Conservation (phyloP, 495 filamentous ascomycete genomes). For the Trichoderma reesei region DNA sequence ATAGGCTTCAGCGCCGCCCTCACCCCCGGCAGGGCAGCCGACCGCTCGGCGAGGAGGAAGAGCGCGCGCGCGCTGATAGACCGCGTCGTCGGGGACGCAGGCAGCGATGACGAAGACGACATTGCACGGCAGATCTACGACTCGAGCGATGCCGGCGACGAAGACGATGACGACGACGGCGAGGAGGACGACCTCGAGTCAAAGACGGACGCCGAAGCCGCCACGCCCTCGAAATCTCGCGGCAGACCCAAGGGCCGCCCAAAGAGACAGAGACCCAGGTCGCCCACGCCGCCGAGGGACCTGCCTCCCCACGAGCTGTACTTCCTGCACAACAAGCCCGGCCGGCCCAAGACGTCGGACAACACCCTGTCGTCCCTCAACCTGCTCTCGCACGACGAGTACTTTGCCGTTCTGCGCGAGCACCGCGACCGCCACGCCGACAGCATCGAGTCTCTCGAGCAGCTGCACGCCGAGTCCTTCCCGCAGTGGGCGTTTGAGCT, state of each 20-base stretch:
- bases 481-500: conserved; percentile 92
- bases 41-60: conserved; percentile 79
- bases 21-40: conserved; percentile 49
- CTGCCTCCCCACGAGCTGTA: conserved; percentile 83
- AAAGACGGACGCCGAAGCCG: conserved; percentile 23
- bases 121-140: conserved; percentile 65
- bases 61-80: conserved; percentile 67
- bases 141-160: conserved; percentile 42
- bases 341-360: conserved; percentile 71
- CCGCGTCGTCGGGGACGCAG: conserved; percentile 46
- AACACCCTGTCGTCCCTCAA: conserved; percentile 69
- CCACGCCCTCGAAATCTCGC: conserved; percentile 23
- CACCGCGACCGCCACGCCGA: conserved; percentile 61
- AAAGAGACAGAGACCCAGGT: conserved; percentile 52
- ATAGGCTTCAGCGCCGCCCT: not conserved
- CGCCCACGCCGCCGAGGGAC: conserved; percentile 68
- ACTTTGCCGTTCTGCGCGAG: conserved; percentile 59
- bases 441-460: conserved; percentile 61
- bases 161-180: too few relatives aligned
- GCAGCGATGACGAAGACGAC: conserved; percentile 64
- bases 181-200: conserved; percentile 26
- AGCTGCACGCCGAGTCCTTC: conserved; percentile 71
- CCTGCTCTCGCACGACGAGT: conserved; percentile 82
- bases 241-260: conserved; percentile 15
- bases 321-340: conserved; percentile 84